Evolutionary conservation across 2,329 filamentous ascomycete species (phyloP).

Genomic region (Botryotinia calthae): DNA sequence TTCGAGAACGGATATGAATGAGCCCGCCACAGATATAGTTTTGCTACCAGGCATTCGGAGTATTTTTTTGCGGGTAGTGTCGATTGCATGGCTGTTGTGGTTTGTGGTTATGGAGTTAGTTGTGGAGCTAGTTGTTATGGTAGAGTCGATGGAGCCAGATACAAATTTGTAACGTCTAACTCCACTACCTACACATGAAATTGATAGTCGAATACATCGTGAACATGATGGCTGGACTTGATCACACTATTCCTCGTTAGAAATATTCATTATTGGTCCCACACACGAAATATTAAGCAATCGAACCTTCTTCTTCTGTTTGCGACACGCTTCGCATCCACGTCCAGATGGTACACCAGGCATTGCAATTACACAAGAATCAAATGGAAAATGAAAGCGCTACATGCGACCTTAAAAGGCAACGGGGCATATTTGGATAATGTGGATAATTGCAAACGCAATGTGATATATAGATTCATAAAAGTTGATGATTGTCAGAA

Average conservation of each 20-base stretch:
- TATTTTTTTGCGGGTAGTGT: not conserved
- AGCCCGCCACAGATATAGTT: not conserved
- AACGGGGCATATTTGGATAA: not conserved
- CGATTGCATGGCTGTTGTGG: not conserved
- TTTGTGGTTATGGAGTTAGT: not conserved
- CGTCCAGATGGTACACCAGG: conserved; percentile 51
- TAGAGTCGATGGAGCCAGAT: not conserved
- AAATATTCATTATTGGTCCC: not conserved
- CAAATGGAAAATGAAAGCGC: not conserved
- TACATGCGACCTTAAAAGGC: not conserved
- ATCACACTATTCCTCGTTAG: not conserved
- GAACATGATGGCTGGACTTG: not conserved
- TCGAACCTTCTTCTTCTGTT: conserved; percentile 53
- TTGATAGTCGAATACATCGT: not conserved
- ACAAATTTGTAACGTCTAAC: not conserved
- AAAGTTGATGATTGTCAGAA: not conserved
- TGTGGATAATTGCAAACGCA: no score
- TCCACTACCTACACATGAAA: not conserved
- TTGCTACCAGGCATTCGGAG: not conserved
- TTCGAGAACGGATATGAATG: not conserved
- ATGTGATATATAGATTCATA: not conserved
- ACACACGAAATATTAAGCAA: not conserved
- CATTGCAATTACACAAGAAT: conserved; percentile 39
- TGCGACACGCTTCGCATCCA: conserved; percentile 51
- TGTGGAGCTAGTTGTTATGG: not conserved